Evolutionary conservation across 1,284 basidiomycete species (phyloP).

Genomic region (Tylopilus orsonianus): DNA sequence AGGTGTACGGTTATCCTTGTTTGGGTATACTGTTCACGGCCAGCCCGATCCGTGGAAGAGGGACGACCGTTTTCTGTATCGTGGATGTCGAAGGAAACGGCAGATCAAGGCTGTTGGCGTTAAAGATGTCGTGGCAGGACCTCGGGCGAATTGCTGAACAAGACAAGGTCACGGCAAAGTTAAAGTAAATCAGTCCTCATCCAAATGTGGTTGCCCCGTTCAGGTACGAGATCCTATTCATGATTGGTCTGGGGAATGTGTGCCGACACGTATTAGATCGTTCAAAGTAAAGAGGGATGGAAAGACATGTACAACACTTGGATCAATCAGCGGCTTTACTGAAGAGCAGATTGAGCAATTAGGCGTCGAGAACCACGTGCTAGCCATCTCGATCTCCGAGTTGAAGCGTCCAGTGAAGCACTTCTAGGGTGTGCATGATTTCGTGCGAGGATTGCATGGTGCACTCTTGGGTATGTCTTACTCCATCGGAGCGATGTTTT

Average conservation of each 20-base stretch:
- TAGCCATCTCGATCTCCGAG: not conserved
- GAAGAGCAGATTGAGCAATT: not conserved
- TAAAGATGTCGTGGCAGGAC: constrained; percentile 16
- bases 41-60: constrained; percentile 14
- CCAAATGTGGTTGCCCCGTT: constrained; percentile 5
- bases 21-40: constrained; percentile 10
- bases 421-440: constrained; percentile 17
- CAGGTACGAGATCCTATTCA: not conserved
- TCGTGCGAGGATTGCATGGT: constrained; percentile 9
- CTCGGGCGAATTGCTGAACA: not conserved
- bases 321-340: not conserved
- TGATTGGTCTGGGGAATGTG: no score
- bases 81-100: not conserved
- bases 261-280: no score
- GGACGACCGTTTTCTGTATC: constrained; percentile 7
- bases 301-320: constrained; percentile 1
- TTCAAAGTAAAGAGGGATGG: no score
- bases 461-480: constrained; percentile 9
- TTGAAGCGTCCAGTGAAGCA: constrained; percentile 13
- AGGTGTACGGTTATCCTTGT: constrained; percentile 1
- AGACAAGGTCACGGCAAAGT: not conserved
- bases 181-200: not conserved
- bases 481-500: no score
- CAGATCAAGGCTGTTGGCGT: not conserved
- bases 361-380: constrained; percentile 1